Percentiles rank a stretch among this genome's conserved stretches.
Conservation (phyloP, 306 rosid genomes). For the Mimosa bimucronata region DNA sequence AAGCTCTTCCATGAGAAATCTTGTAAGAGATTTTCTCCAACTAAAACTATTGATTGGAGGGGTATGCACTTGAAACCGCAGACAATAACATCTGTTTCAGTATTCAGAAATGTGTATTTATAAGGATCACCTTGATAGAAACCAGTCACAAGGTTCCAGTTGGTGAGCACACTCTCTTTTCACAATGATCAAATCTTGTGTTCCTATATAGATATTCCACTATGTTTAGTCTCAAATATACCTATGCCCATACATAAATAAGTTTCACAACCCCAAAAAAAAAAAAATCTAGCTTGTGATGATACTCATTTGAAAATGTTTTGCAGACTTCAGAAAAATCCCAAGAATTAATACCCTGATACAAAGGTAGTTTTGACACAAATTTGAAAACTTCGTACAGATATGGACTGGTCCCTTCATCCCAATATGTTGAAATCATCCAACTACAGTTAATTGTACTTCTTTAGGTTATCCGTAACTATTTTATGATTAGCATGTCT, state of each 20-base stretch:
- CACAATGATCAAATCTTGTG: slow-evolving; percentile 29
- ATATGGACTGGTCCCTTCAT: slow-evolving; percentile 1
- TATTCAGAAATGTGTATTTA: slow-evolving; percentile 14
- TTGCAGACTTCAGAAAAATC: not conserved
- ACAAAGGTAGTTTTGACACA: not conserved
- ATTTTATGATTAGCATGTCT: not conserved
- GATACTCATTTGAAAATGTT: not conserved
- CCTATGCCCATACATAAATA: not conserved
- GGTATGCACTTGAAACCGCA: slow-evolving; percentile 24
- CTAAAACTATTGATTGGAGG: slow-evolving; percentile 29
- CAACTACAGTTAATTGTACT: not conserved
- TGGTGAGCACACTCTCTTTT: slow-evolving; percentile 10
- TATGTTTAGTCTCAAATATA: slow-evolving; percentile 20
- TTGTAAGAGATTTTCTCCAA: not conserved
- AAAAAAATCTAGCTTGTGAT: not conserved
- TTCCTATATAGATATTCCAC: slow-evolving; percentile 21
- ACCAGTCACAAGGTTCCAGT: slow-evolving; percentile 28
- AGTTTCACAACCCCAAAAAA: not conserved
- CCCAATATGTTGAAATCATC: slow-evolving; percentile 22
- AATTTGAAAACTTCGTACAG: slow-evolving; percentile 23
- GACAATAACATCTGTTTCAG: slow-evolving; percentile 20
- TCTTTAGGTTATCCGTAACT: not conserved
- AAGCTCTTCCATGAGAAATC: slow-evolving; percentile 9
- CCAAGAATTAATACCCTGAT: not conserved
- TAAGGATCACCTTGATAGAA: slow-evolving; percentile 26